Evolutionary conservation across 208 protist genomes (phyloP).

Genomic region (Trichomonas tenax): DNA sequence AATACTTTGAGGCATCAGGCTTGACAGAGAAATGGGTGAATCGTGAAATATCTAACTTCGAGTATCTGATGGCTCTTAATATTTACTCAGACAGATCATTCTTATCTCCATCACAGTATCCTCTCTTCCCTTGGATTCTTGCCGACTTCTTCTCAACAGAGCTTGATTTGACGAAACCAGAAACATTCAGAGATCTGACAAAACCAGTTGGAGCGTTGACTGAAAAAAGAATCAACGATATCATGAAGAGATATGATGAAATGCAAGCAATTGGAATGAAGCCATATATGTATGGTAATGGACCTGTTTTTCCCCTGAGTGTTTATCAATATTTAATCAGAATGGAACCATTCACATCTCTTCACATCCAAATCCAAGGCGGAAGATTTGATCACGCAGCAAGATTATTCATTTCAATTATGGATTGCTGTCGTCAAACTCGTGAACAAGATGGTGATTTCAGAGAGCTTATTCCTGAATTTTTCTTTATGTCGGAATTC

Average conservation of each 20-base stretch:
- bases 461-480: constrained; percentile 44
- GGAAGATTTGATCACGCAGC: not conserved
- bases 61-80: not conserved
- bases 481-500: constrained; percentile 43
- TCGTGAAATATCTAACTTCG: not conserved
- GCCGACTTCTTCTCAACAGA: constrained; percentile 25
- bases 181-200: constrained; percentile 37
- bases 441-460: not conserved
- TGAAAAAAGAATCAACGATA: not conserved
- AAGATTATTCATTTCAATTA: not conserved
- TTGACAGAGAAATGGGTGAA: not conserved
- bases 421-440: not conserved
- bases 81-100: not conserved
- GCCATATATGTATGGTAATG: not conserved
- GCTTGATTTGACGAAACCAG: not conserved
- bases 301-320: not conserved
- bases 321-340: not conserved
- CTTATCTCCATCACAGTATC: constrained; percentile 15
- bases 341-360: not conserved
- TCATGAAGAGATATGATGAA: not conserved
- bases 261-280: not conserved
- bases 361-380: not conserved
- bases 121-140: constrained; percentile 32
- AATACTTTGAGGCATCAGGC: not conserved
- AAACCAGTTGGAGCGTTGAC: constrained; percentile 34